Evolutionary conservation across 2,329 filamentous ascomycete species (phyloP), one percentile per base, ranked within the genome.

Genomic region (Teratosphaeria destructans): DNA sequence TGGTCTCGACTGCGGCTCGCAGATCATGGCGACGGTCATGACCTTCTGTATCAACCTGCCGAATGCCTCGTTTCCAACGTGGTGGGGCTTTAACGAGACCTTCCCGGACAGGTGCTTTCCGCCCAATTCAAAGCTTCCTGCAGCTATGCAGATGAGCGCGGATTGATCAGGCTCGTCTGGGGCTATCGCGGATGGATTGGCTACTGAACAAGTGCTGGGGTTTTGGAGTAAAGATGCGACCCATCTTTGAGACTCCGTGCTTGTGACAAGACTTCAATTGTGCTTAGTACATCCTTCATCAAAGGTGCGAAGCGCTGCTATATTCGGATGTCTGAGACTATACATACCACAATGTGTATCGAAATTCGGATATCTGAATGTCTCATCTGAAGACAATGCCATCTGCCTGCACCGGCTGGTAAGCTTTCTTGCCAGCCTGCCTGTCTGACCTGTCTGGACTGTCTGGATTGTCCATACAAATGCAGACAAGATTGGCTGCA

Each of bases 351-450:
- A 65, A 56, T 52, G 72, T 77, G 62, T 76, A 78, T 56, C 70
- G 61, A 77, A 77, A 2, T 65, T 62, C 6, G 76, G 76, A 66
- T 78, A 76, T 16, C 71, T 65, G 61, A 76, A 73, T 23, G 23
- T 23, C 23, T 23, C 23, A 23, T 0, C 76, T 76, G 32, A 79
- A 66, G 27, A 67, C 63, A 43, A 68, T 66, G 10, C 60, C 59
- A 43, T 70, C 64, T 56, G 72, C 67, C 2, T 64, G 62, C 27
- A 66, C 58, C 14, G 78, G 65, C 53, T 74, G 66, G 37, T 72
- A 60, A 59, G 77, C 71, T 27, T 76, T 67, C 54, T 72, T 71
- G 5, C 76, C 77, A 3, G 61, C 63, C n/a, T 70, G 69, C 32
- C 76, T 64, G 61, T 74, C 72, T 35, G 60, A 23, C 23, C 64